These are phyloP conservation scores for Pistacia atlantica DNA, from an alignment of 345 rosid species.

Conservation along the genomic window DNA sequence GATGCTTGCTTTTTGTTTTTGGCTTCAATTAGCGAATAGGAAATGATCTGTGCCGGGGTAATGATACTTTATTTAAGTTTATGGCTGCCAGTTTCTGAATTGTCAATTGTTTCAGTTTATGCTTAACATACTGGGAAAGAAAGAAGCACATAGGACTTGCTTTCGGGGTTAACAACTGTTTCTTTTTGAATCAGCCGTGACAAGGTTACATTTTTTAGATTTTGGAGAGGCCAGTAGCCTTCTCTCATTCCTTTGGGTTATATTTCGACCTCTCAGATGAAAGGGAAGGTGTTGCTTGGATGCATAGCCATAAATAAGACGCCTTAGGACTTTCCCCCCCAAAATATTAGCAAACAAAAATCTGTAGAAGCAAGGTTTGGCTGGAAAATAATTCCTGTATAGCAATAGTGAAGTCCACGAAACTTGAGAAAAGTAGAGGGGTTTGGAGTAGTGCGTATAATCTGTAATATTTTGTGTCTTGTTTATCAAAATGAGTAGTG, in stretches of 20 bases:
- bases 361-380: background rate
- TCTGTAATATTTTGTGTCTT: background rate
- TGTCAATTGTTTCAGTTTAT: background rate
- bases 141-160: background rate
- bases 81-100: background rate
- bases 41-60: background rate
- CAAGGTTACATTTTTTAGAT: background rate
- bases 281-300: background rate
- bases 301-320: background rate
- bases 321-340: background rate
- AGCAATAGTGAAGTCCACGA: background rate
- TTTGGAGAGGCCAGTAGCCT: background rate
- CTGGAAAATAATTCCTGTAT: background rate
- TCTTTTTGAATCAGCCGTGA: no score
- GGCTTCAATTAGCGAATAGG: background rate
- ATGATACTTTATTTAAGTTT: background rate
- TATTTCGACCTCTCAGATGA: background rate
- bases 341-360: background rate
- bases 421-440: background rate
- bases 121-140: background rate
- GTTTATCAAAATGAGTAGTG: background rate
- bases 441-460: background rate
- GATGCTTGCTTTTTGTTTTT: background rate
- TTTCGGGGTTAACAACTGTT: background rate
- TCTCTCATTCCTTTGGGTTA: background rate